Conservation (phyloP, 768 basidiomycete species). For the Rhodotorula kratochvilovae region DNA sequence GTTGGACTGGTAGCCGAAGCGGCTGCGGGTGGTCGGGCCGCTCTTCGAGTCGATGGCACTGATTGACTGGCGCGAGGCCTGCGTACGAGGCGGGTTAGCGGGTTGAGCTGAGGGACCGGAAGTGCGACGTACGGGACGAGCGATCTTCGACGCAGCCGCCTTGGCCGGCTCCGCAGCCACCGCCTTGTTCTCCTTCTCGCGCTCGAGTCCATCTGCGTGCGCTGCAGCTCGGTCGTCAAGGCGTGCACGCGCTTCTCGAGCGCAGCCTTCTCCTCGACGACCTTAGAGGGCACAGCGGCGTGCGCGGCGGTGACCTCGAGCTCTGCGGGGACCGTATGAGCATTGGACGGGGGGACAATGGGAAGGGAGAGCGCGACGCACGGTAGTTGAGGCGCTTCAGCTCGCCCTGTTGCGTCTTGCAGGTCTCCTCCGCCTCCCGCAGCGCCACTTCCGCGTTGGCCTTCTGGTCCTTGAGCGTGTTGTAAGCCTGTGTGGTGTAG, state of each 20-base stretch:
- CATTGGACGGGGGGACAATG: no score
- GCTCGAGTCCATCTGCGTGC: slow-evolving; percentile 6
- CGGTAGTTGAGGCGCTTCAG: slow-evolving; percentile 20
- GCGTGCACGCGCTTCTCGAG: slow-evolving; percentile 24
- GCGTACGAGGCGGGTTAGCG: no score
- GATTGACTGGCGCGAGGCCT: slow-evolving; percentile 22
- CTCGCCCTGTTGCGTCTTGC: slow-evolving; percentile 12
- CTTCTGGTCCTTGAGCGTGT: slow-evolving; percentile 23
- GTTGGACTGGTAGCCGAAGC: slow-evolving; percentile 21
- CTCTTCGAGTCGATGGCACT: neutral
- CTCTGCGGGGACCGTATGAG: neutral
- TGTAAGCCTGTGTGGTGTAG: slow-evolving; percentile 5
- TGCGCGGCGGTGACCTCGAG: slow-evolving; percentile 14
- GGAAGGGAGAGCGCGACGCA: neutral
- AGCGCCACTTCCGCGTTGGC: slow-evolving; percentile 23
- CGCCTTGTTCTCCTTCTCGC: slow-evolving; percentile 15
- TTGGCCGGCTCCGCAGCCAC: neutral
- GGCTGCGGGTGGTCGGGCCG: neutral
- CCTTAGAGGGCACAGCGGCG: neutral
- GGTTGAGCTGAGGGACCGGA: no score
- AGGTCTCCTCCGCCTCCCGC: neutral
- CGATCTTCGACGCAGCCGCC: slow-evolving; percentile 9
- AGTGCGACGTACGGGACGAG: slow-evolving; percentile 6
- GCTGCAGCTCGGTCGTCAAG: slow-evolving; percentile 19
- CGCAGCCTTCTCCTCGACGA: slow-evolving; percentile 21